Evolutionary conservation across 371 early-diverging fungal species (phyloP).

Genomic region (Quaeritorhiza haematococci): DNA sequence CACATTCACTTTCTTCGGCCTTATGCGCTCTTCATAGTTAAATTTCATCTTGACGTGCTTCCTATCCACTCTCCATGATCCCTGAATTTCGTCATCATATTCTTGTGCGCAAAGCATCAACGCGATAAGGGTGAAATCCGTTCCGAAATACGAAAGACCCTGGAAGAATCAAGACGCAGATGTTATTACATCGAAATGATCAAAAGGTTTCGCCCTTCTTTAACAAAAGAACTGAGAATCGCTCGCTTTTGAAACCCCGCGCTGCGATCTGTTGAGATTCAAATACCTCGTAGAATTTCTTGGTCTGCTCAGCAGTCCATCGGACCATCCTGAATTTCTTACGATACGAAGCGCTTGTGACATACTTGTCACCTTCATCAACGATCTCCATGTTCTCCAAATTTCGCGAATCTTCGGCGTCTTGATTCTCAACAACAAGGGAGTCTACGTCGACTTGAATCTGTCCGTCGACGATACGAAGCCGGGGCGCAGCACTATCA

Average conservation of each 20-base stretch:
- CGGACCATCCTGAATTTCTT: slow-evolving; percentile 24
- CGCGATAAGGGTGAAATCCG: slow-evolving; percentile 66
- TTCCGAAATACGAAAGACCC: slow-evolving; percentile 69
- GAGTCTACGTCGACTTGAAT: slow-evolving; percentile 62
- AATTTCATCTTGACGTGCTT: slow-evolving; percentile 63
- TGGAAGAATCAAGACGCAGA: slow-evolving; percentile 12
- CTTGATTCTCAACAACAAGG: slow-evolving; percentile 39
- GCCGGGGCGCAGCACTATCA: slow-evolving; percentile 52
- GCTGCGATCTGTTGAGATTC: no score
- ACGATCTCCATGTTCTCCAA: slow-evolving; percentile 57
- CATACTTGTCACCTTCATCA: slow-evolving; percentile 55
- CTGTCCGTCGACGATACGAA: slow-evolving; percentile 58
- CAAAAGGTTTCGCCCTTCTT: neutral
- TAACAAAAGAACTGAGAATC: neutral
- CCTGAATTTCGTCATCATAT: no score
- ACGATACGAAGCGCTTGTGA: slow-evolving; percentile 56
- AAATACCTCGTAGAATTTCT: slow-evolving; percentile 55
- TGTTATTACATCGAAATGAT: no score
- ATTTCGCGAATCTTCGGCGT: slow-evolving; percentile 25
- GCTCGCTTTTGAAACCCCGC: no score
- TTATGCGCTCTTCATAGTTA: slow-evolving; percentile 55
- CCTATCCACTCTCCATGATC: no score
- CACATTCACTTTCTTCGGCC: slow-evolving; percentile 49
- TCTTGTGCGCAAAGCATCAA: slow-evolving; percentile 53
- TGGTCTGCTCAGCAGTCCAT: slow-evolving; percentile 60